These are phyloP conservation scores for Catenaria anguillulae DNA, from an alignment of 371 early-diverging fungal species.

Conservation along the genomic window DNA sequence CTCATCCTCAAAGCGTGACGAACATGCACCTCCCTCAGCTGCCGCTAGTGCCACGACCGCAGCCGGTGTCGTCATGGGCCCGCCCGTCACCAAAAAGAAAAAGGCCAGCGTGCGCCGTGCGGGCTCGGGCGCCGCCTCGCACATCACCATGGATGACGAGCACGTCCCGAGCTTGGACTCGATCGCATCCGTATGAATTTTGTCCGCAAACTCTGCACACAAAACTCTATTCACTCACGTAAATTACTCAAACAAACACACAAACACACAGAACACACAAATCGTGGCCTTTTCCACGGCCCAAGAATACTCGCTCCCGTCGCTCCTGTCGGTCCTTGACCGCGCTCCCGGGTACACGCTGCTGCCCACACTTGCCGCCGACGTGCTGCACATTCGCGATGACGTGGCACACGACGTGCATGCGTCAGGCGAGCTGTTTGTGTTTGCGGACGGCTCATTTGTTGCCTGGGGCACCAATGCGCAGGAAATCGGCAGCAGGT, in stretches of 20 bases:
- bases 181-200: not conserved
- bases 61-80: too few relatives aligned
- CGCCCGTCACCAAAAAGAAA: not conserved
- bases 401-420: not conserved
- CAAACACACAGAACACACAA: not conserved
- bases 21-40: too few relatives aligned
- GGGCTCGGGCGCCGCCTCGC: not conserved
- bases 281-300: slow-evolving; percentile 28
- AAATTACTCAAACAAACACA: too few relatives aligned
- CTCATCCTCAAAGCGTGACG: too few relatives aligned
- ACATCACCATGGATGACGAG: not conserved
- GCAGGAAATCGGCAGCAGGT: not conserved
- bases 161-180: not conserved
- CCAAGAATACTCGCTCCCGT: slow-evolving; percentile 24
- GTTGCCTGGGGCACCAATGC: slow-evolving; percentile 32
- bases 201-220: too few relatives aligned
- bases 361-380: slow-evolving; percentile 26
- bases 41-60: too few relatives aligned
- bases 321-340: slow-evolving; percentile 21
- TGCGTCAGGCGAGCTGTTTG: slow-evolving; percentile 30
- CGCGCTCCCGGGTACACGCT: slow-evolving; percentile 14
- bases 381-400: slow-evolving; percentile 23
- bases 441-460: slow-evolving; percentile 29
- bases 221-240: too few relatives aligned
- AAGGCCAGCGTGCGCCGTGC: not conserved